Percentiles rank a stretch among this genome's conserved stretches.
Conservation (phyloP, 2,329 filamentous ascomycete genomes). For the Fusarium torulosum region DNA sequence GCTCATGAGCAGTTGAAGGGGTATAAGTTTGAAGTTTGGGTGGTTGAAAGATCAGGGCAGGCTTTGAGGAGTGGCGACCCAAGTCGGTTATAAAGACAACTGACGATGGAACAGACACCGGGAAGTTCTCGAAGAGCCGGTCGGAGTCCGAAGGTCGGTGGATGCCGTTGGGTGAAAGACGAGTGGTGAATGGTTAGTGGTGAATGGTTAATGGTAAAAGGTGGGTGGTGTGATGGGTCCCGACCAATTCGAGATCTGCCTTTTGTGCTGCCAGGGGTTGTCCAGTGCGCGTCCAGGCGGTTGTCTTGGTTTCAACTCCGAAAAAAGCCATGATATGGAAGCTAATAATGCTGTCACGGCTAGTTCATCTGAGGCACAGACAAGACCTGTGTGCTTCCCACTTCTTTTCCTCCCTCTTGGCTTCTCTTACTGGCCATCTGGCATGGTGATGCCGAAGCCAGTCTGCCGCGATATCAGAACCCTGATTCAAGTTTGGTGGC, state of each 20-base stretch:
- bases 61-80: conserved; percentile 41
- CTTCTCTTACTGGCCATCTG: conserved; percentile 42
- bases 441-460: conserved; percentile 45
- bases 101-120: conserved; percentile 39
- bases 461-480: conserved; percentile 24
- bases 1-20: conserved; percentile 44
- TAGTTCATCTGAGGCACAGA: conserved; percentile 43
- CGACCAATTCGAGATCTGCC: conserved; percentile 46
- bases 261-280: conserved; percentile 38
- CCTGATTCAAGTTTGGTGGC: conserved; percentile 39
- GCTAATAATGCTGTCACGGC: conserved; percentile 31
- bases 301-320: conserved; percentile 1
- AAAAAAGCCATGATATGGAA: conserved; percentile 37
- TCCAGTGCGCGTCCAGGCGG: no score
- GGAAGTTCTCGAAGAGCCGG: conserved; percentile 39
- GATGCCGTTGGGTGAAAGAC: conserved; percentile 38
- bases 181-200: conserved; percentile 22
- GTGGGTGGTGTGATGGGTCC: conserved; percentile 49
- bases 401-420: conserved; percentile 27
- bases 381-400: conserved; percentile 25
- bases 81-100: conserved; percentile 47
- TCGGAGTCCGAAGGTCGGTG: conserved; percentile 49
- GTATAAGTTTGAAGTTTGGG: conserved; percentile 32
- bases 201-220: conserved; percentile 21
- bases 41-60: conserved; percentile 16